Percentiles rank a stretch among this genome's conserved stretches.
phyloP scores from a whole-genome alignment of 495 filamentous ascomycete species.

The Astrocystis sublimbata region DNA sequence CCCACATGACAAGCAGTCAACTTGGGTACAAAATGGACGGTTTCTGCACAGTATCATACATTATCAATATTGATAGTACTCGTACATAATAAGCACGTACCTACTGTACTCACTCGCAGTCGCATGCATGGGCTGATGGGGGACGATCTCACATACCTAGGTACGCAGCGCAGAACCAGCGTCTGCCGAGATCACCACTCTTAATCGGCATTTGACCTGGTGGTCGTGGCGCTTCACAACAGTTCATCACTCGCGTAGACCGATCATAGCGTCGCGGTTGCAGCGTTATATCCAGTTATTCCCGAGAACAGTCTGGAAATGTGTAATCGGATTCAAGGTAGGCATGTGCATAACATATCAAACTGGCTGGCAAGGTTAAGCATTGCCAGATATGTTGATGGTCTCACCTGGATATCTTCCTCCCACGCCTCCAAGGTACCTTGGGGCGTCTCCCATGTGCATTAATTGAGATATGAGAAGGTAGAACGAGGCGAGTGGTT shows the following conservation, averaged over 20 bases:
- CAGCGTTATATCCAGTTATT: conserved; percentile 8
- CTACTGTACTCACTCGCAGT: no score
- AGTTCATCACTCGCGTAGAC: no score
- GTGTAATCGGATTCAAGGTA: neutral
- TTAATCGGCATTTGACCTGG: conserved; percentile 9
- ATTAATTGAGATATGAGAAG: neutral
- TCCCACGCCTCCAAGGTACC: neutral
- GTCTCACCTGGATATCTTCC: neutral
- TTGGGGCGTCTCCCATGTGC: neutral
- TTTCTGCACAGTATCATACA: no score
- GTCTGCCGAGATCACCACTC: conserved; percentile 13
- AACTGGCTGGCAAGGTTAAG: neutral
- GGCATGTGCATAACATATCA: neutral
- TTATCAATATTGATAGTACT: no score
- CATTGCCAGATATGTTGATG: neutral
- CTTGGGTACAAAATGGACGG: no score
- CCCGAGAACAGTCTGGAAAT: neutral
- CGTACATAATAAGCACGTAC: no score
- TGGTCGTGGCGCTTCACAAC: no score
- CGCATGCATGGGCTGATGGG: neutral
- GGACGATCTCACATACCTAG: conserved; percentile 10
- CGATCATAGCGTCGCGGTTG: no score
- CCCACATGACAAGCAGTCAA: conserved; percentile 7
- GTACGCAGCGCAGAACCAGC: no score
- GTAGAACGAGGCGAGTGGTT: neutral